Base-by-base conservation (phyloP, 257 asterid species). In the Nicotiana obtusifolia region DNA sequence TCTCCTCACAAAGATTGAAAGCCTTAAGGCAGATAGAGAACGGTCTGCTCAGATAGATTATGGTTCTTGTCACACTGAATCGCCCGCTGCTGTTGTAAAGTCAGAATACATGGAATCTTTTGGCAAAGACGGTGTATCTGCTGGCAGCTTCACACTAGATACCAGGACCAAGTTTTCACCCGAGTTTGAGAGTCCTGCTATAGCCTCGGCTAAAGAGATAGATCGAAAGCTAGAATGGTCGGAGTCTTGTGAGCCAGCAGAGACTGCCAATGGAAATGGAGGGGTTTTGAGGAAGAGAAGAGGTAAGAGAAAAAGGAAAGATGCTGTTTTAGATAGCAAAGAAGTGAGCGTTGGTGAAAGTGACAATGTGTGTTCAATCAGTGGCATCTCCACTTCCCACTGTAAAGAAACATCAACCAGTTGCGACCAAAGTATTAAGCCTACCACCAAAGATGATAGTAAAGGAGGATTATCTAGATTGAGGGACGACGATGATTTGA, bases 281-380 rank as follows among this genome's bases (percentile, higher is more conserved):
- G 88, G 89, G 71, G 83, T 92, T 77, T 64, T 85, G 31, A 89
- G 88, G 85, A 95, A 88, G 84, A 91, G 87, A 88, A 87, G 98
- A 71, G 93, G 98, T 3, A 90, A 86, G 81, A 90, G 98, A 82
- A 92, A 82, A 85, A 90, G 97, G 87, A 95, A 89, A 84, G 88
- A 84, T 47, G 78, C 88, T 33, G 78, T 16, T 69, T 81, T 16
- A 82, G 88, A 82, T 76, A 82, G 81, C 80, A 90, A 88, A 84
- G 96, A 93, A 73, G 88, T 82, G 67, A 91, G 95, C 37, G 54
- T 85, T 47, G 88, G 88, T 1, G 94, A 90, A 84, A 92, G 91
- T 22, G 92, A 90, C 81, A 89, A 89, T 86, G 81, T 86, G 62
- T 88, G 90, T 65, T 93, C 93, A n/a, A 84, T 88, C 47, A 82